Evolutionary conservation across 768 basidiomycete species (phyloP).

Genomic region (Lactarius hengduanensis): DNA sequence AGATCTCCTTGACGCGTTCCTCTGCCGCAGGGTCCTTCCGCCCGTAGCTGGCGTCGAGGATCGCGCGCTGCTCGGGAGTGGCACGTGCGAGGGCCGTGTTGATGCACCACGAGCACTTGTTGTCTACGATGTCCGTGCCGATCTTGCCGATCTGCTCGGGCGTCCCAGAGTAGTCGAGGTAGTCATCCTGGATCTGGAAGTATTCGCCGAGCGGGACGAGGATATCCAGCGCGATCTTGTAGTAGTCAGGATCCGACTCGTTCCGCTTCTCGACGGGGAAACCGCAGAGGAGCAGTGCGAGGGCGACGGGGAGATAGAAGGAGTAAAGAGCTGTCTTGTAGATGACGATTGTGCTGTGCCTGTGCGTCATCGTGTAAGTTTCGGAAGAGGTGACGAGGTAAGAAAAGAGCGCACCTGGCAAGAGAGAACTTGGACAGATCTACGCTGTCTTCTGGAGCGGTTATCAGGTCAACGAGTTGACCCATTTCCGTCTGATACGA

Average conservation of each 20-base stretch:
- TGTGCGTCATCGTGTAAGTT: slow-evolving; percentile 34
- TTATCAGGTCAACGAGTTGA: slow-evolving; percentile 93
- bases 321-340: slow-evolving; percentile 99
- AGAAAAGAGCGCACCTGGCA: slow-evolving; percentile 53
- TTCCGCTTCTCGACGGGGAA: slow-evolving; percentile 53
- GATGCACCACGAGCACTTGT: slow-evolving; percentile 98
- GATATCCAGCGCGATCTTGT: slow-evolving; percentile 73
- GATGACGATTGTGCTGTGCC: slow-evolving; percentile 88
- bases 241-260: slow-evolving; percentile 53
- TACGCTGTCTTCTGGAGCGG: slow-evolving; percentile 86
- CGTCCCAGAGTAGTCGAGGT: slow-evolving; percentile 86
- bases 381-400: background rate
- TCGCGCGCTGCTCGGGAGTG: slow-evolving; percentile 51
- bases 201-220: slow-evolving; percentile 94
- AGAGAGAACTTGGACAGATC: slow-evolving; percentile 88
- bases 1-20: slow-evolving; percentile 65
- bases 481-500: slow-evolving; percentile 95
- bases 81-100: slow-evolving; percentile 75
- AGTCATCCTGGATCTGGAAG: slow-evolving; percentile 99
- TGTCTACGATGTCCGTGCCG: slow-evolving; percentile 97
- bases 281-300: slow-evolving; percentile 78
- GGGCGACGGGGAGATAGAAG: slow-evolving; percentile 97
- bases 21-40: slow-evolving; percentile 56
- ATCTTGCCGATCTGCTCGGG: slow-evolving; percentile 95
- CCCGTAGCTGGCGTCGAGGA: slow-evolving; percentile 70